A percentile compares a stretch with the other conserved stretches of the same genome.
Evolutionary conservation across 108 stramenopile genomes (phyloP).

Genomic region (Cyclotella kingstonii): DNA sequence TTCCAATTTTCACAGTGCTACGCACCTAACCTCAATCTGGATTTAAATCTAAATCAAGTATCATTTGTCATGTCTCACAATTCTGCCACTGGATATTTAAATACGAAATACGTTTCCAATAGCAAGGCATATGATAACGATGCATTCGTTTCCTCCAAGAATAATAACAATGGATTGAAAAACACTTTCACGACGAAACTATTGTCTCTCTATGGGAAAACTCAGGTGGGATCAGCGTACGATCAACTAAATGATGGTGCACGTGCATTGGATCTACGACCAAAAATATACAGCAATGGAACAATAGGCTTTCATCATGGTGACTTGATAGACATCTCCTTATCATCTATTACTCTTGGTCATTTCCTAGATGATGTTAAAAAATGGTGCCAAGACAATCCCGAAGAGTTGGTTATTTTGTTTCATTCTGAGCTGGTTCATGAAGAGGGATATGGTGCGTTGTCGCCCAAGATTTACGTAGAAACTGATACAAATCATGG

Average conservation of each 20-base stretch:
- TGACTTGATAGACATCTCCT: constrained; percentile 45
- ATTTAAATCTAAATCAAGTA: constrained; percentile 42
- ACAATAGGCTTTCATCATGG: constrained; percentile 74
- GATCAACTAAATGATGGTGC: constrained; percentile 70
- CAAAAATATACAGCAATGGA: constrained; percentile 58
- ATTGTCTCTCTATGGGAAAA: constrained; percentile 62
- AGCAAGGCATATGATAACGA: no score
- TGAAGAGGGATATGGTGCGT: constrained; percentile 28
- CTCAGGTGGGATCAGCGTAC: constrained; percentile 61
- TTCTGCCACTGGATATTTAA: constrained; percentile 73
- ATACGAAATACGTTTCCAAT: background rate
- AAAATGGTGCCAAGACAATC: constrained; percentile 65
- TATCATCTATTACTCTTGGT: constrained; percentile 31
- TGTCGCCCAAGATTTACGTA: constrained; percentile 20
- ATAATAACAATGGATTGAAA: constrained; percentile 4
- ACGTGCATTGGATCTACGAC: constrained; percentile 69
- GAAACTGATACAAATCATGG: constrained; percentile 8
- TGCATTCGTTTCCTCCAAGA: no score
- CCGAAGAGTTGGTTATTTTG: constrained; percentile 60
- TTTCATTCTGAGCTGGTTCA: constrained; percentile 60
- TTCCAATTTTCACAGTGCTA: constrained; percentile 63
- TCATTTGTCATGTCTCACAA: constrained; percentile 74
- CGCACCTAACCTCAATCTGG: constrained; percentile 46
- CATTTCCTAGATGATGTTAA: constrained; percentile 50
- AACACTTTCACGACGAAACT: constrained; percentile 23